phyloP scores from a whole-genome alignment of 2,329 filamentous ascomycete genomes.

The Cladophialophora chaetospira region DNA sequence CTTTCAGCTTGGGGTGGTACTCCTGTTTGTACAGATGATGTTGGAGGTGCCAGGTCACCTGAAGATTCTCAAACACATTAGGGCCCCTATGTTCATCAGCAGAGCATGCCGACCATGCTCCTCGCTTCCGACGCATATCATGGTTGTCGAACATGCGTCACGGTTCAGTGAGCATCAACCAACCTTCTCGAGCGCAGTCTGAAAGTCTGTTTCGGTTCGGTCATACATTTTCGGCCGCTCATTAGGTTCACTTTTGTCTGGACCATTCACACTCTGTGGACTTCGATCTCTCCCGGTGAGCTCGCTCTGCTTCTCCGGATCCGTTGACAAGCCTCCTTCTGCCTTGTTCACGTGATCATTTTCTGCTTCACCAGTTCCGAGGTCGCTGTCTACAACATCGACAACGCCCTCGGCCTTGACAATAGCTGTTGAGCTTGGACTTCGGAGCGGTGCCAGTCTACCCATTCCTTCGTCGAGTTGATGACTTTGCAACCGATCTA shows the following conservation, averaged over 20 bases:
- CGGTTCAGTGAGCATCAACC: background rate
- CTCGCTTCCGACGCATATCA: too few relatives aligned
- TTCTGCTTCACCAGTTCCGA: background rate
- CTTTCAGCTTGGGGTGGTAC: too few relatives aligned
- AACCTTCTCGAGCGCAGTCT: slow-evolving; percentile 23
- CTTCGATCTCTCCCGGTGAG: background rate
- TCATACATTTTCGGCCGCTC: slow-evolving; percentile 26
- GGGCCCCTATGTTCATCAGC: too few relatives aligned
- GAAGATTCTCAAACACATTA: too few relatives aligned
- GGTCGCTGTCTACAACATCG: slow-evolving; percentile 14
- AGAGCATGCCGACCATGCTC: too few relatives aligned
- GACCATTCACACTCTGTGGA: background rate
- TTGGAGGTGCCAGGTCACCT: too few relatives aligned
- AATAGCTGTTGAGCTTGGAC: slow-evolving; percentile 30
- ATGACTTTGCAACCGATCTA: slow-evolving; percentile 30
- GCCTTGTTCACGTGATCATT: background rate
- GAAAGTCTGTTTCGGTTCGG: slow-evolving; percentile 19
- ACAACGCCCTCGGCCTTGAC: slow-evolving; percentile 30
- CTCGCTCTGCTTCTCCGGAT: slow-evolving; percentile 1
- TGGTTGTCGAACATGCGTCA: too few relatives aligned
- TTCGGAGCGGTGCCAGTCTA: slow-evolving; percentile 23
- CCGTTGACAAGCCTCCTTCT: background rate
- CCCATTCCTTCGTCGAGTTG: slow-evolving; percentile 29
- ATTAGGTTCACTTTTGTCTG: background rate
- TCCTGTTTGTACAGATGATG: too few relatives aligned